A percentile compares a stretch with the other conserved stretches of the same genome.
These are phyloP conservation scores for Kluyveromyces dobzhanskii DNA, from an alignment of 805 yeast species.

Conservation along the genomic window DNA sequence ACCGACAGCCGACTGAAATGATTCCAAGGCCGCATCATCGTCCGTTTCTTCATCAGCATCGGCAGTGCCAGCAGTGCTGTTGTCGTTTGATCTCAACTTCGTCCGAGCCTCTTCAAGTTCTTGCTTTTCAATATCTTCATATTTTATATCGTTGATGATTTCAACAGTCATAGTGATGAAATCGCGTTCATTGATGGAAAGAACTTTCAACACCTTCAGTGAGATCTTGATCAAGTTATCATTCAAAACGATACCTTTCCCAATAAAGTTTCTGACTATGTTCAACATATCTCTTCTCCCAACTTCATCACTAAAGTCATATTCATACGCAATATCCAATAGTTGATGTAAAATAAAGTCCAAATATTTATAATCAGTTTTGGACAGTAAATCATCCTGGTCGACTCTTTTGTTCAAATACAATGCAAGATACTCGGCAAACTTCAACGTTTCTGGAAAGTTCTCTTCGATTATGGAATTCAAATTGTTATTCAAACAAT, in stretches of 20 bases:
- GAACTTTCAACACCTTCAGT: slow-evolving; percentile 55
- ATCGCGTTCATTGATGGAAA: slow-evolving; percentile 75
- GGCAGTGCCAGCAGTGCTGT: slow-evolving; percentile 10
- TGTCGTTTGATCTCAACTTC: slow-evolving; percentile 19
- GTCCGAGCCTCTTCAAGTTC: slow-evolving; percentile 13
- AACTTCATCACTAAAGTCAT: slow-evolving; percentile 84
- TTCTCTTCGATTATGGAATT: slow-evolving; percentile 51
- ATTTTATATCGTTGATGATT: slow-evolving; percentile 76
- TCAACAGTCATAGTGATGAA: slow-evolving; percentile 81
- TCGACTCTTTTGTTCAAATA: slow-evolving; percentile 44
- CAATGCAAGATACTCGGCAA: slow-evolving; percentile 50
- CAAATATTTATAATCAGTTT: slow-evolving; percentile 45
- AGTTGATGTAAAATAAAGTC: slow-evolving; percentile 74
- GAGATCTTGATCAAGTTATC: slow-evolving; percentile 48
- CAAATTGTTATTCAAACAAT: slow-evolving; percentile 48
- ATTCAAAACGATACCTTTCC: slow-evolving; percentile 43
- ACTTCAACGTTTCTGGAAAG: slow-evolving; percentile 71
- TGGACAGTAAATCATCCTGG: slow-evolving; percentile 7
- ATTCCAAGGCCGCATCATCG: slow-evolving; percentile 32
- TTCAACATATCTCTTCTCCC: slow-evolving; percentile 74
- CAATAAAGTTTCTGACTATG: slow-evolving; percentile 49
- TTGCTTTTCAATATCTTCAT: slow-evolving; percentile 41
- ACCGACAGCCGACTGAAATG: slow-evolving; percentile 41
- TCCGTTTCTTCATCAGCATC: slow-evolving; percentile 21
- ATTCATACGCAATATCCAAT: slow-evolving; percentile 52